Percentiles rank a stretch among this genome's conserved stretches.
Evolutionary conservation across 2,329 filamentous ascomycete species (phyloP).

Genomic region (Fusarium fujikuroi): DNA sequence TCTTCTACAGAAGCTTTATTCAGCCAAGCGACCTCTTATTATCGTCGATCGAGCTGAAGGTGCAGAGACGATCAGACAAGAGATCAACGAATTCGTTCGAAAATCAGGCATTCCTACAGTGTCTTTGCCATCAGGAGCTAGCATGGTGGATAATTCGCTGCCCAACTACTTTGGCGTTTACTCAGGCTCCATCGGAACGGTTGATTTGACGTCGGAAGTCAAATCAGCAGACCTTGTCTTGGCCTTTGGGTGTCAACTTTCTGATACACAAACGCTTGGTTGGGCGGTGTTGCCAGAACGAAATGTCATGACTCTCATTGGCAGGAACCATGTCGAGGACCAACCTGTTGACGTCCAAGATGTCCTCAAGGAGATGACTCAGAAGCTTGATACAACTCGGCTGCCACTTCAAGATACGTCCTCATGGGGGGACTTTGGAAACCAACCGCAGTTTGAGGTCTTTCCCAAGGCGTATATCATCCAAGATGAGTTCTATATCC

Average conservation of each 20-base stretch:
- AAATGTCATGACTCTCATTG: not conserved
- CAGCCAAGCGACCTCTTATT: not conserved
- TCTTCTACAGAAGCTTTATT: not conserved
- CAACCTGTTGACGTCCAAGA: not conserved
- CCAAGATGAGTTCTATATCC: constrained; percentile 8
- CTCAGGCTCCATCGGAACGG: not conserved
- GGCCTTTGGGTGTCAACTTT: constrained; percentile 15
- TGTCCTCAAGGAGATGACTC: not conserved
- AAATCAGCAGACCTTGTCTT: constrained; percentile 13
- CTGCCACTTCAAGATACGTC: not conserved
- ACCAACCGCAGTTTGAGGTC: not conserved
- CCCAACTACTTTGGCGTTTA: constrained; percentile 16
- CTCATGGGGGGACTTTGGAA: not conserved
- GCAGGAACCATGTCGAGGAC: not conserved
- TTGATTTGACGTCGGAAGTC: not conserved
- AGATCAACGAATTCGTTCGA: not conserved
- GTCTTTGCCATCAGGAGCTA: not conserved
- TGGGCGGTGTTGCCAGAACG: not conserved
- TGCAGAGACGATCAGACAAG: not conserved
- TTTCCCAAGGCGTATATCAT: not conserved
- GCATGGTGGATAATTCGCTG: constrained; percentile 1
- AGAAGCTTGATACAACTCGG: rapidly evolving
- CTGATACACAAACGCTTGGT: constrained; percentile 26
- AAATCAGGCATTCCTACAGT: not conserved
- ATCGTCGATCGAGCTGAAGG: not conserved